Evolutionary conservation across 495 filamentous ascomycete species (phyloP), one percentile per base, ranked within the genome.

Genomic region (Annulohypoxylon maeteangense): DNA sequence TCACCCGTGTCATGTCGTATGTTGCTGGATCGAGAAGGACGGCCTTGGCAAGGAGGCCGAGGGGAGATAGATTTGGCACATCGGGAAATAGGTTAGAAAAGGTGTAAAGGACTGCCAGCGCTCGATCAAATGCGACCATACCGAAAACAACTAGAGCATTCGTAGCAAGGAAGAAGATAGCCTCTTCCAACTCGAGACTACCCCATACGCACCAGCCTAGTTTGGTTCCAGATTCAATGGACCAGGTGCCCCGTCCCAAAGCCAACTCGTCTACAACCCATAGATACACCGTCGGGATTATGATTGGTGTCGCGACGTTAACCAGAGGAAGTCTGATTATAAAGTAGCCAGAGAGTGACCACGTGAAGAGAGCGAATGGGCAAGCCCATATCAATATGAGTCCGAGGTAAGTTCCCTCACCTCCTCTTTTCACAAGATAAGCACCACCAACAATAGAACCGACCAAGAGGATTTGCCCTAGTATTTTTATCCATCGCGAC

Each of bases 121-220:
- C 86, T 69, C 89, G 85, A 68, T 92, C 90, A 51, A 90, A 87
- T 4, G 87, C 87, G 10, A 87, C 78, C 27, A 90, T 78, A n/a
- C 89, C 90, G 64, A 89, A 85, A 2, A 91, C 86, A 58, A 92
- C 87, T 36, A 92, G 67, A 4, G 81, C 75, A 65, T 92, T 92
- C 4, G 89, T 90, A 16, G 82, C 68, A 4, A 92, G 76, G 76
- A 92, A 92, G 80, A 92, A 92, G 5, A 87, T 36, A 0, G 89
- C 89, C 76, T 91, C 90, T 78, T 92, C 90, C 4, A 91, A 78
- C 25, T 91, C 90, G 20, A 92, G 76, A 12, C 81, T 82, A n/a
- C 82, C 82, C 86, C 89, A 90, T 1, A 91, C 42, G 38, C 85
- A 80, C 60, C 83, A 72, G 11, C 81, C 85, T 10, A 89, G 78